Percentiles rank a stretch among this genome's conserved stretches.
These are phyloP conservation scores for Salinomyces thailandicus DNA, from an alignment of 2,329 filamentous ascomycete genomes.

Conservation along the genomic window DNA sequence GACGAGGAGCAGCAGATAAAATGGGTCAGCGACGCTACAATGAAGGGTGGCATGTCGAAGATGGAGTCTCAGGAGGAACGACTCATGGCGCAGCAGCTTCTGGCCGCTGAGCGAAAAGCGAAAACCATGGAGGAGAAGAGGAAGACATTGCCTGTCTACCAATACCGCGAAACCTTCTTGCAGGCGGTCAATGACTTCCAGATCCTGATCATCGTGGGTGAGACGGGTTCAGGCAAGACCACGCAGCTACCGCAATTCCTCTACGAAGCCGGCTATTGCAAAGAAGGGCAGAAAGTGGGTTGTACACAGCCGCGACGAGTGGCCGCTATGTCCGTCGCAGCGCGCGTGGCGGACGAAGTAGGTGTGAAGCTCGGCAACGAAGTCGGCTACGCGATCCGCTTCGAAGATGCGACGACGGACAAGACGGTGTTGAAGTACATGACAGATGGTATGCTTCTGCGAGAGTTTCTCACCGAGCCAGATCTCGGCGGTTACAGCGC, in stretches of 20 bases:
- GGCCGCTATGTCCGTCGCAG: conserved; percentile 94
- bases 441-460: conserved; percentile 90
- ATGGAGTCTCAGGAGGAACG: conserved; percentile 65
- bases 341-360: conserved; percentile 89
- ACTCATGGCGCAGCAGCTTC: conserved; percentile 67
- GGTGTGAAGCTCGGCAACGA: conserved; percentile 82
- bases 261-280: conserved; percentile 81
- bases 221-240: conserved; percentile 91
- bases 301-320: conserved; percentile 93
- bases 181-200: conserved; percentile 79
- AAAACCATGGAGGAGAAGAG: conserved; percentile 83
- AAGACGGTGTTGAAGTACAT: conserved; percentile 92
- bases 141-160: conserved; percentile 81
- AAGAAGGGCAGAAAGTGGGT: conserved; percentile 71
- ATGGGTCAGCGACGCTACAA: conserved; percentile 64
- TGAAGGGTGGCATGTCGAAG: conserved; percentile 60
- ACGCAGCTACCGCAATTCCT: conserved; percentile 92
- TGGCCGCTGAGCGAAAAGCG: conserved; percentile 80
- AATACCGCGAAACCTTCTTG: conserved; percentile 75
- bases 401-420: conserved; percentile 83
- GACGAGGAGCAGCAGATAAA: conserved; percentile 82
- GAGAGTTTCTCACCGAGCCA: conserved; percentile 83
- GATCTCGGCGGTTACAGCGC: conserved; percentile 72
- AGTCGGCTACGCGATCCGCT: conserved; percentile 89
- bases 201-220: conserved; percentile 82